A percentile compares a stretch with the other conserved stretches of the same genome.
phyloP scores from a whole-genome alignment of 495 filamentous ascomycete genomes.

The Letharia columbiana region DNA sequence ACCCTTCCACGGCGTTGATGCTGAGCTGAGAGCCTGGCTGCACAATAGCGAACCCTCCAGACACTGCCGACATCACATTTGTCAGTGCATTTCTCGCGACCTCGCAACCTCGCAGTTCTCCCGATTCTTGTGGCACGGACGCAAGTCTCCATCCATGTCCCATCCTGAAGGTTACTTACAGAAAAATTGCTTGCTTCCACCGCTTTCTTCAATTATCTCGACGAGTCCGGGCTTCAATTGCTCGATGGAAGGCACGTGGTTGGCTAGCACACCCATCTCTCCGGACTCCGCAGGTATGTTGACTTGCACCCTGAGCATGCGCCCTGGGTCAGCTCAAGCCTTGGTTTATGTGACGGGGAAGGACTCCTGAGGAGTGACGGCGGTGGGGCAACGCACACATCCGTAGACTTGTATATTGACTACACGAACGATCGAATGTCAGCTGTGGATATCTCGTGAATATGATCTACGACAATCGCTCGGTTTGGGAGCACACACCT shows the following conservation, averaged over 20 bases:
- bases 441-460: conserved; percentile 20
- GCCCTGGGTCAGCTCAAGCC: conserved; percentile 1
- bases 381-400: conserved; percentile 52
- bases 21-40: conserved; percentile 90
- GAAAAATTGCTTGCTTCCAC: conserved; percentile 96
- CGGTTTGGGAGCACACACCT: conserved; percentile 54
- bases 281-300: conserved; percentile 97
- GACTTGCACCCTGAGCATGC: conserved; percentile 72
- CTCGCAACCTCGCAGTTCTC: not conserved
- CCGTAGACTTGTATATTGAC: conserved; percentile 66
- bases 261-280: conserved; percentile 98
- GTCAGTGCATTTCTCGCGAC: not conserved
- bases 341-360: not conserved
- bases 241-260: conserved; percentile 98
- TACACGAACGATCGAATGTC: conserved; percentile 27
- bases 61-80: conserved; percentile 49
- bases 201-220: conserved; percentile 88
- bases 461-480: not conserved
- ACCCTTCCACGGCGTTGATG: conserved; percentile 97
- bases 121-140: not conserved
- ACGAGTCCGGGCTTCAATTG: conserved; percentile 94
- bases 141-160: not conserved
- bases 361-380: not conserved
- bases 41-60: conserved; percentile 92
- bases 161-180: conserved; percentile 47